phyloP scores from a whole-genome alignment of 2,329 filamentous ascomycete genomes.

The Epichloe sibirici region DNA sequence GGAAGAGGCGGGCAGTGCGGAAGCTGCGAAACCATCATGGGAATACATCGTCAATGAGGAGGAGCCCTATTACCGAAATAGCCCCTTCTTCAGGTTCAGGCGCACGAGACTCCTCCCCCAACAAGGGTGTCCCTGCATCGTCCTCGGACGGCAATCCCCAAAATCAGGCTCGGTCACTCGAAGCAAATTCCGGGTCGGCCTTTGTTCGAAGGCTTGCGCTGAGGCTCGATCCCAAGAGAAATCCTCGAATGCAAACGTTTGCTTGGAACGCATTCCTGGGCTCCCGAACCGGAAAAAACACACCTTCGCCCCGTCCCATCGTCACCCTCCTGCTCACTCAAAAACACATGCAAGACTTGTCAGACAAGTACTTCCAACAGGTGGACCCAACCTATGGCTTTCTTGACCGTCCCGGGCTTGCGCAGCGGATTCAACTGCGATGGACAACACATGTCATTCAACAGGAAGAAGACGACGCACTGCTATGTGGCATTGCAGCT shows the following conservation, averaged over 20 bases:
- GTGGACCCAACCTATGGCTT: constrained; percentile 42
- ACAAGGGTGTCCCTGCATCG: not conserved
- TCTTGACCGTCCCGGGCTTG: constrained; percentile 21
- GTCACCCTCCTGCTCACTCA: not conserved
- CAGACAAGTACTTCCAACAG: constrained; percentile 38
- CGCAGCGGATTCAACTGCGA: constrained; percentile 16
- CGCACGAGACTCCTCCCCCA: not conserved
- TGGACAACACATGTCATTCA: constrained; percentile 21
- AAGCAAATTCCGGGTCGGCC: constrained; percentile 45
- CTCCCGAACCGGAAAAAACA: constrained; percentile 22
- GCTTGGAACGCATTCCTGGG: constrained; percentile 38
- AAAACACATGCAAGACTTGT: constrained; percentile 28
- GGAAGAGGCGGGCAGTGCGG: not conserved
- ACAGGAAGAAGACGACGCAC: constrained; percentile 27
- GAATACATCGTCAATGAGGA: not conserved
- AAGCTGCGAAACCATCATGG: not conserved
- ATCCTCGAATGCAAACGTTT: constrained; percentile 41
- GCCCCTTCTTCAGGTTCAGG: not conserved
- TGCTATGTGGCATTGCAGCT: constrained; percentile 43
- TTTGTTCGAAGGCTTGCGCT: constrained; percentile 41
- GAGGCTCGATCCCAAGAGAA: constrained; percentile 38
- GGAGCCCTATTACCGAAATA: not conserved
- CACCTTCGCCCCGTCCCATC: not conserved
- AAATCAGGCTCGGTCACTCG: constrained; percentile 17
- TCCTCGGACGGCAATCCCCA: constrained; percentile 10